These are phyloP conservation scores for Gamarada debralockiae DNA, from an alignment of 495 filamentous ascomycete species.

Conservation along the genomic window DNA sequence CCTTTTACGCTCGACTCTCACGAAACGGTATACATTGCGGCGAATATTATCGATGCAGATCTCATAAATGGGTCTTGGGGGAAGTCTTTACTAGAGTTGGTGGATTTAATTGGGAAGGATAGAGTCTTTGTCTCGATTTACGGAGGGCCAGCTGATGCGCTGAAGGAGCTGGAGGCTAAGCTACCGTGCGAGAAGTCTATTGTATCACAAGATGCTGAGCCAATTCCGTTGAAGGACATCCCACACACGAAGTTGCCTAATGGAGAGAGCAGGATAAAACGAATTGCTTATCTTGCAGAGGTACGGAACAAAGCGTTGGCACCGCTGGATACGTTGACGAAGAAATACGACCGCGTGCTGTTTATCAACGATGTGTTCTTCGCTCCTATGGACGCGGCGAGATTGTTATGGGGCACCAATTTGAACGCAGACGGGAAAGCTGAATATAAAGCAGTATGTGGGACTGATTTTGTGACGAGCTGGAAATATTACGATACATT, in stretches of 20 bases:
- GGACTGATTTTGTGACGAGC: conserved; percentile 69
- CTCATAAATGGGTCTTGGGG: conserved; percentile 68
- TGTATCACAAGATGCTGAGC: conserved; percentile 39
- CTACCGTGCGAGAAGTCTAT: conserved; percentile 49
- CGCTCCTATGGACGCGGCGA: conserved; percentile 61
- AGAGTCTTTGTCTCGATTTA: conserved; percentile 61
- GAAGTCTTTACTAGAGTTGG: conserved; percentile 52
- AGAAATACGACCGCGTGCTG: conserved; percentile 62
- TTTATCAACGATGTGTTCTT: conserved; percentile 78
- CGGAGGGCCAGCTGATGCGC: conserved; percentile 45
- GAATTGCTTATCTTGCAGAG: conserved; percentile 74
- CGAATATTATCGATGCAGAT: conserved; percentile 64
- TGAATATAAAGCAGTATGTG: conserved; percentile 74
- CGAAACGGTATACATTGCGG: conserved; percentile 73
- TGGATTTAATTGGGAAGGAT: conserved; percentile 54
- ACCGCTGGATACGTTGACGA: conserved; percentile 46
- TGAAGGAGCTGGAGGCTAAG: conserved; percentile 34
- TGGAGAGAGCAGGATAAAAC: conserved; percentile 56
- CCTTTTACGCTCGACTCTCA: conserved; percentile 31
- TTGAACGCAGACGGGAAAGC: conserved; percentile 48
- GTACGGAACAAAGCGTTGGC: conserved; percentile 70
- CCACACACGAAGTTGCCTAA: conserved; percentile 56
- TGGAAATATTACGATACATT: conserved; percentile 83
- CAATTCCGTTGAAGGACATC: conserved; percentile 47
- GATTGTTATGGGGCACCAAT: conserved; percentile 76